A percentile compares a stretch with the other conserved stretches of the same genome.
These are phyloP conservation scores for Quercus phellos DNA, from an alignment of 331 rosid genomes.

Conservation along the genomic window DNA sequence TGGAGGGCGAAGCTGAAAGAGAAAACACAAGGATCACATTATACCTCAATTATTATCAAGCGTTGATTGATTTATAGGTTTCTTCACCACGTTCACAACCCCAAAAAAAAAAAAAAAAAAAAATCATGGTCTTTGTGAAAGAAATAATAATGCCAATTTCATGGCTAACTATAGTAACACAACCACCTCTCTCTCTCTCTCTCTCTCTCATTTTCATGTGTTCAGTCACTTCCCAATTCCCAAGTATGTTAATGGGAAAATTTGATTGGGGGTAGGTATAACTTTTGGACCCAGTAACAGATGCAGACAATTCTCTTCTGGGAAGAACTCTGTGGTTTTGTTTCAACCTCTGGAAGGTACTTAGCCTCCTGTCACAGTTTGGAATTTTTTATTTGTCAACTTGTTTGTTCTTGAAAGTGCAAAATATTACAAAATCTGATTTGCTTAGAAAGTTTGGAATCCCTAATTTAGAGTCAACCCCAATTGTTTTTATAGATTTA, in stretches of 20 bases:
- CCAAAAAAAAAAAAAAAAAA: no score
- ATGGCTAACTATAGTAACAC: background rate
- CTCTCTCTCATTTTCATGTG: conserved; percentile 2
- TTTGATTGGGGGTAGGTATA: conserved; percentile 20
- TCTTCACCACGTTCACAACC: background rate
- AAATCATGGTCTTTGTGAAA: no score
- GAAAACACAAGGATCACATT: background rate
- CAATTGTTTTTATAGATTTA: background rate
- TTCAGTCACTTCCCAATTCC: conserved; percentile 13
- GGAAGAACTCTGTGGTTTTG: conserved; percentile 20
- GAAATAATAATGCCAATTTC: background rate
- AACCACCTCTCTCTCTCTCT: background rate
- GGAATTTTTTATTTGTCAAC: background rate
- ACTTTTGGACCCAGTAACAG: conserved; percentile 27
- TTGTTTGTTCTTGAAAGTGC: background rate
- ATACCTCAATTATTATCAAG: background rate
- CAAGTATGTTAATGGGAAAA: background rate
- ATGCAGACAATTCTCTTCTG: conserved; percentile 10
- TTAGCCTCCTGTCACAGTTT: background rate
- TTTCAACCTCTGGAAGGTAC: conserved; percentile 10
- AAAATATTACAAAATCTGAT: background rate
- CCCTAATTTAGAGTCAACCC: conserved; percentile 3
- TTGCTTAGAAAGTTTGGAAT: background rate
- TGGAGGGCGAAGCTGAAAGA: no score
- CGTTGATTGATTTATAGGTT: background rate